phyloP scores from a whole-genome alignment of 495 filamentous ascomycete species.

The Xylaria longipes region DNA sequence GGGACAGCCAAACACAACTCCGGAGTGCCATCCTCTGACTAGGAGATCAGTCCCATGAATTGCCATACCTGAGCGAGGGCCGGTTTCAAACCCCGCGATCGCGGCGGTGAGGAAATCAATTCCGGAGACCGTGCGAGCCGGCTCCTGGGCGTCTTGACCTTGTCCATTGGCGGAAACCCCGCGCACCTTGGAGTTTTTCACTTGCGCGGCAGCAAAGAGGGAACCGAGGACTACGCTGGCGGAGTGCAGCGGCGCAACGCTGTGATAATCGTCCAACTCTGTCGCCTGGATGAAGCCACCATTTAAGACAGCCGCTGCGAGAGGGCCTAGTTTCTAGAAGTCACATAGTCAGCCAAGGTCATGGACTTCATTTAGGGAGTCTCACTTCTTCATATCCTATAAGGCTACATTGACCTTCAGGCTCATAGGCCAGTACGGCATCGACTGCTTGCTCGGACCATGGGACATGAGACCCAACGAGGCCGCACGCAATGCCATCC shows the following conservation, averaged over 20 bases:
- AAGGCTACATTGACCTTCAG: slow-evolving; percentile 37
- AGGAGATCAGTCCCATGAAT: slow-evolving; percentile 50
- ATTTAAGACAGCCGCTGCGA: slow-evolving; percentile 51
- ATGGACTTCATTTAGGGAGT: not conserved
- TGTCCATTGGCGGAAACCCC: slow-evolving; percentile 24
- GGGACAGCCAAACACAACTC: slow-evolving; percentile 52
- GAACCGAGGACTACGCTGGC: slow-evolving; percentile 47
- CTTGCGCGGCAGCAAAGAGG: slow-evolving; percentile 44
- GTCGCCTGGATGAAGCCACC: slow-evolving; percentile 51
- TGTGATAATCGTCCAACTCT: slow-evolving; percentile 55
- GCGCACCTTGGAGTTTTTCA: slow-evolving; percentile 30
- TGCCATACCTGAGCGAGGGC: slow-evolving; percentile 49
- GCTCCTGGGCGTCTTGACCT: not conserved
- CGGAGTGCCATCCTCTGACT: slow-evolving; percentile 52
- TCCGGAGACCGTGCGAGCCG: slow-evolving; percentile 10
- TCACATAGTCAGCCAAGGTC: not conserved
- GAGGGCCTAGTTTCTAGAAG: slow-evolving; percentile 28
- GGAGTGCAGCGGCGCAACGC: slow-evolving; percentile 46
- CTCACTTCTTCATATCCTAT: slow-evolving; percentile 43
- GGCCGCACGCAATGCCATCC: slow-evolving; percentile 51
- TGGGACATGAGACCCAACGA: slow-evolving; percentile 49
- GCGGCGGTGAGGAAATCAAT: slow-evolving; percentile 44
- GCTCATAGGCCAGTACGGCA: slow-evolving; percentile 45
- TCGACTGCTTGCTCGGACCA: slow-evolving; percentile 49
- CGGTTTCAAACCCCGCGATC: slow-evolving; percentile 49